Percentiles rank a stretch among this genome's conserved stretches.
phyloP scores from a whole-genome alignment of 768 basidiomycete species.

The Hypsizygus marmoreus region DNA sequence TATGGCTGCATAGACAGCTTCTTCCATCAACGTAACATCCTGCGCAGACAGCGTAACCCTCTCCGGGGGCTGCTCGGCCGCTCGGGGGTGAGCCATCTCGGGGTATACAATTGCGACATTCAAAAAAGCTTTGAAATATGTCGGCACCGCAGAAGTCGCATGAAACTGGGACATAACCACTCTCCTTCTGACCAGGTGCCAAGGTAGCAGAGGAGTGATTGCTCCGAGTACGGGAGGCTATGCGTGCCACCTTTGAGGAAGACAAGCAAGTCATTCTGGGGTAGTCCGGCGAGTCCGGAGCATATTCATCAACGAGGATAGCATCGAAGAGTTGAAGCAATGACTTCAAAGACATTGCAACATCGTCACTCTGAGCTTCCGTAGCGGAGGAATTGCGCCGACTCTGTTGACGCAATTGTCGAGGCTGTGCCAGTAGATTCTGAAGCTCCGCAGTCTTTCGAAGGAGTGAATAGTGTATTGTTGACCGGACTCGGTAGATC shows the following conservation, averaged over 20 bases:
- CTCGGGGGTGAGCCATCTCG: conserved; percentile 1
- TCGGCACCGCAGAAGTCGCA: conserved; percentile 86
- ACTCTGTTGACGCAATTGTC: not conserved
- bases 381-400: conserved; percentile 4
- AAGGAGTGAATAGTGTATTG: conserved; percentile 56
- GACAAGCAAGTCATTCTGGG: conserved; percentile 24
- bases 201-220: conserved; percentile 3
- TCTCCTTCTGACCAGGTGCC: conserved; percentile 1
- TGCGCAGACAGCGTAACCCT: conserved; percentile 61
- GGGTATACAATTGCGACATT: conserved; percentile 54
- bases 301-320: conserved; percentile 52
- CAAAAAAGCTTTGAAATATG: conserved; percentile 81
- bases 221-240: not conserved
- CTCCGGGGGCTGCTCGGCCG: conserved; percentile 31
- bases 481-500: conserved; percentile 73
- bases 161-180: conserved; percentile 32
- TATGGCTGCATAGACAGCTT: conserved; percentile 60
- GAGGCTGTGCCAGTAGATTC: conserved; percentile 7
- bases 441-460: conserved; percentile 30
- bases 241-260: not conserved
- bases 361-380: not conserved
- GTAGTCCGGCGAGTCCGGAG: conserved; percentile 23
- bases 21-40: conserved; percentile 80
- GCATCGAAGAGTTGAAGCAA: conserved; percentile 52
- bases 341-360: conserved; percentile 28